These are phyloP conservation scores for Colletotrichum cordylinicola DNA, from an alignment of 2,329 filamentous ascomycete species.

Conservation along the genomic window DNA sequence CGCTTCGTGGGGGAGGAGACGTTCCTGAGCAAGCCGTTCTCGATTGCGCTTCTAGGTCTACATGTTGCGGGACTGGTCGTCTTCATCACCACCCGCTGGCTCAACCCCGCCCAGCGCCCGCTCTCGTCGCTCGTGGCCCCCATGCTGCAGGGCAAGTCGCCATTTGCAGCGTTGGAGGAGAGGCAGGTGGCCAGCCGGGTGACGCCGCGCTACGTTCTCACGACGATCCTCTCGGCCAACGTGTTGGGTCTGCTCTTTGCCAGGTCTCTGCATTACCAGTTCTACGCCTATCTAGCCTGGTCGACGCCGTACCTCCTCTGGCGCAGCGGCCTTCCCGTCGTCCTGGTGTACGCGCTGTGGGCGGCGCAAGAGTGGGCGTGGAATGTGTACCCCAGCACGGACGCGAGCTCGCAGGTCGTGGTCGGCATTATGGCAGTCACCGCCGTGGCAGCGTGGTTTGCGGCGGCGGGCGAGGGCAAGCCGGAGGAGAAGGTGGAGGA, in stretches of 20 bases:
- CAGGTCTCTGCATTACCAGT: slow-evolving; percentile 91
- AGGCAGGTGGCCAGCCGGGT: slow-evolving; percentile 61
- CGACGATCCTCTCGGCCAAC: slow-evolving; percentile 77
- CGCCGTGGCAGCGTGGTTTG: slow-evolving; percentile 67
- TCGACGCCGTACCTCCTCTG: slow-evolving; percentile 86
- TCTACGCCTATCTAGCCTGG: slow-evolving; percentile 93
- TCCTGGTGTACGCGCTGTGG: slow-evolving; percentile 74
- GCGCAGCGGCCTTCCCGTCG: slow-evolving; percentile 73
- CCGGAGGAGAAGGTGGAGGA: slow-evolving; percentile 26
- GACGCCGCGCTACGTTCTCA: slow-evolving; percentile 76
- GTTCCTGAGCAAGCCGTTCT: slow-evolving; percentile 76
- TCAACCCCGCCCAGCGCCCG: slow-evolving; percentile 68
- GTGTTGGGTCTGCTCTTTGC: slow-evolving; percentile 85
- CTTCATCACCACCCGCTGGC: slow-evolving; percentile 75
- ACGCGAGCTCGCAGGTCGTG: slow-evolving; percentile 62
- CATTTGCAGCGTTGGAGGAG: slow-evolving; percentile 59
- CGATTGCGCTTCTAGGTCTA: slow-evolving; percentile 66
- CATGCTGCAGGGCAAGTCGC: slow-evolving; percentile 47
- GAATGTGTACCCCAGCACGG: slow-evolving; percentile 88
- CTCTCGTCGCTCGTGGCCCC: slow-evolving; percentile 58
- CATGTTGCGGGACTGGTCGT: slow-evolving; percentile 70
- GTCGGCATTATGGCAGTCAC: slow-evolving; percentile 74
- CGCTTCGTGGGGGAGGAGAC: slow-evolving; percentile 85
- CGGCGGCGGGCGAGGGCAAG: slow-evolving; percentile 50
- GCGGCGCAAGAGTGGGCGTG: slow-evolving; percentile 87